These are phyloP conservation scores for Amorphotheca resinae DNA, from an alignment of 495 filamentous ascomycete genomes.

Conservation along the genomic window DNA sequence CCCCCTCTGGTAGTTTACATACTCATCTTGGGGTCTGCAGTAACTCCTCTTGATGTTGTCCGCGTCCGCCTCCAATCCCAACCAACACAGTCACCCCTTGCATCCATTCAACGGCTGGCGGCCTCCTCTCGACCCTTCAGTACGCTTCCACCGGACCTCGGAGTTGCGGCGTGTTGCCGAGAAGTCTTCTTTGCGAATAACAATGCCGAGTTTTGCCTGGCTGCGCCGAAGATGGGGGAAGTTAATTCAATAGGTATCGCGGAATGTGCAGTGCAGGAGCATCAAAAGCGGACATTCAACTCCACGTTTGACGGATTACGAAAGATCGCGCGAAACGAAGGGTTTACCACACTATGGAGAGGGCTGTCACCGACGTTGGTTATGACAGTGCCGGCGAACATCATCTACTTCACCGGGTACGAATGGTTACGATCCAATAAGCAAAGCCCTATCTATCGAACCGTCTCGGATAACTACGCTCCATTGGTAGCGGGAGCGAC, in stretches of 20 bases:
- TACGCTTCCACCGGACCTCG: constrained; percentile 45
- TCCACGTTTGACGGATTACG: constrained; percentile 84
- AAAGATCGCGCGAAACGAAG: constrained; percentile 96
- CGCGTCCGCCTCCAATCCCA: constrained; percentile 91
- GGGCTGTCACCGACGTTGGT: constrained; percentile 82
- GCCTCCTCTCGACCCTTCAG: constrained; percentile 22
- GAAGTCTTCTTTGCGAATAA: constrained; percentile 96
- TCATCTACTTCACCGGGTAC: constrained; percentile 99
- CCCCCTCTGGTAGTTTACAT: constrained; percentile 4
- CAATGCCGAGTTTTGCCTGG: constrained; percentile 68
- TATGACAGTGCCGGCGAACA: constrained; percentile 91
- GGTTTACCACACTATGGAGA: constrained; percentile 76
- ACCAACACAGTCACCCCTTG: constrained; percentile 22
- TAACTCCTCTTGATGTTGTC: constrained; percentile 93
- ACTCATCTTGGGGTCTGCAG: constrained; percentile 32
- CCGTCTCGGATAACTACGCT: constrained; percentile 53
- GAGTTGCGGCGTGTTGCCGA: constrained; percentile 88
- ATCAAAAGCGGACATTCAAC: constrained; percentile 67
- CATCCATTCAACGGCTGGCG: constrained; percentile 17
- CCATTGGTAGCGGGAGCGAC: constrained; percentile 68
- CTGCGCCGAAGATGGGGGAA: constrained; percentile 31
- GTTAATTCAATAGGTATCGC: constrained; percentile 21
- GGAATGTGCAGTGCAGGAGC: constrained; percentile 81
- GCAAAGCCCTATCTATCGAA: constrained; percentile 49
- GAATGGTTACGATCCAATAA: constrained; percentile 73